Evolutionary conservation across 352 stramenopile genomes (phyloP).

Genomic region (Stramenopiles sp.): DNA sequence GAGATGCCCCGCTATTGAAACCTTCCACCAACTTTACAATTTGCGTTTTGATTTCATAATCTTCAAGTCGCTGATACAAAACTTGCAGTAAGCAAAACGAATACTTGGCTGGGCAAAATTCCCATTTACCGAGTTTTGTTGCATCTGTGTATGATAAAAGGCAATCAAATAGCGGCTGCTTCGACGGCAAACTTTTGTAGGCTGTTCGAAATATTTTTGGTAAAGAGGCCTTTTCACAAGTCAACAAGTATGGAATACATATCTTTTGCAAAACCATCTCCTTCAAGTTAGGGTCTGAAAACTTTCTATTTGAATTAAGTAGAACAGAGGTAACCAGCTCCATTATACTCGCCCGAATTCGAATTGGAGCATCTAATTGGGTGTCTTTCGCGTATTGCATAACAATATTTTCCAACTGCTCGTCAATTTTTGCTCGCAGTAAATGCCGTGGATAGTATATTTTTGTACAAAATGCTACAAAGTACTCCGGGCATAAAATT

Average conservation of each 20-base stretch:
- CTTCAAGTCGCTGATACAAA: neutral
- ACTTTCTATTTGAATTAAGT: neutral
- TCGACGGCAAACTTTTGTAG: neutral
- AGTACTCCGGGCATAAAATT: neutral
- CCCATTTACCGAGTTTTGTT: neutral
- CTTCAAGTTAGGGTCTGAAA: neutral
- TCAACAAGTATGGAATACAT: constrained; percentile 7
- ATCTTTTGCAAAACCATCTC: neutral
- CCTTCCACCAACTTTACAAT: neutral
- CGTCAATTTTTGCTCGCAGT: neutral
- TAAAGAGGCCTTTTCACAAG: neutral
- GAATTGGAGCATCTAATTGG: neutral
- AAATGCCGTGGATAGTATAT: neutral
- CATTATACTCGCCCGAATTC: neutral
- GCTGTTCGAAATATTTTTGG: neutral
- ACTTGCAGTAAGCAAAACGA: constrained; percentile 6
- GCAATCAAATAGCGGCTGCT: neutral
- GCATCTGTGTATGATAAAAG: neutral
- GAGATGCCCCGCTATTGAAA: neutral
- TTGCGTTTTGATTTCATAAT: neutral
- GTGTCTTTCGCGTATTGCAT: neutral
- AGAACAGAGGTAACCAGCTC: neutral
- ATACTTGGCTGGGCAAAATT: neutral
- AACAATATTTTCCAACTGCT: neutral
- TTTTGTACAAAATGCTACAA: neutral